These are phyloP conservation scores for Calocera viscosa DNA, from an alignment of 768 basidiomycete species.

Conservation along the genomic window DNA sequence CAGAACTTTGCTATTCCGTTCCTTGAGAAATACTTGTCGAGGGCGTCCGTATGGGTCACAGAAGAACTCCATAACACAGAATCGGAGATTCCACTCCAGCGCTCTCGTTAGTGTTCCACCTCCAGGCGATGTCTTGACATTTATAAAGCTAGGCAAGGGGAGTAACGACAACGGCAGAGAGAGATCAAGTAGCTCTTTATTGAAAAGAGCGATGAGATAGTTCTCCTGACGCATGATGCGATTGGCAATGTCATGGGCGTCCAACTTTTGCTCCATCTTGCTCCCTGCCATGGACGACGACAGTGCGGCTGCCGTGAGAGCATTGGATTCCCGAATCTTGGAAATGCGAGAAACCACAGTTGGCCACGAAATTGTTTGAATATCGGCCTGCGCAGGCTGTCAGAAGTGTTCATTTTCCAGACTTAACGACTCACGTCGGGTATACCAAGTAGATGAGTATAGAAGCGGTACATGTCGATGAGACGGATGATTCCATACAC, in stretches of 20 bases:
- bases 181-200: slow-evolving; percentile 87
- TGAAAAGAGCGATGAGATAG: slow-evolving; percentile 94
- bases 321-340: slow-evolving; percentile 83
- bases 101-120: slow-evolving; percentile 60
- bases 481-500: slow-evolving; percentile 61
- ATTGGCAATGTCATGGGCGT: slow-evolving; percentile 96
- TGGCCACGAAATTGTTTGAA: slow-evolving; percentile 95
- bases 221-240: slow-evolving; percentile 98
- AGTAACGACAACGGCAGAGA: slow-evolving; percentile 61
- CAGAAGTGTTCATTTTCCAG: slow-evolving; percentile 14
- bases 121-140: slow-evolving; percentile 36
- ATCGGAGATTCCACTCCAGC: slow-evolving; percentile 93
- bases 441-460: slow-evolving; percentile 82
- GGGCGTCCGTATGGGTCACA: slow-evolving; percentile 87
- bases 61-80: slow-evolving; percentile 88
- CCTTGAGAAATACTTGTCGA: slow-evolving; percentile 79
- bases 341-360: slow-evolving; percentile 85
- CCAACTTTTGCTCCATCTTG: slow-evolving; percentile 53
- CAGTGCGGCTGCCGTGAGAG: slow-evolving; percentile 67
- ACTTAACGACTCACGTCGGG: slow-evolving; percentile 58
- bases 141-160: slow-evolving; percentile 55
- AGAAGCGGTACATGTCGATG: slow-evolving; percentile 91
- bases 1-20: slow-evolving; percentile 59
- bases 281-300: slow-evolving; percentile 28
- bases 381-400: slow-evolving; percentile 59